Percentiles rank a stretch among this genome's conserved stretches.
phyloP scores from a whole-genome alignment of 805 yeast genomes.

The Wickerhamiella allomyrinae region DNA sequence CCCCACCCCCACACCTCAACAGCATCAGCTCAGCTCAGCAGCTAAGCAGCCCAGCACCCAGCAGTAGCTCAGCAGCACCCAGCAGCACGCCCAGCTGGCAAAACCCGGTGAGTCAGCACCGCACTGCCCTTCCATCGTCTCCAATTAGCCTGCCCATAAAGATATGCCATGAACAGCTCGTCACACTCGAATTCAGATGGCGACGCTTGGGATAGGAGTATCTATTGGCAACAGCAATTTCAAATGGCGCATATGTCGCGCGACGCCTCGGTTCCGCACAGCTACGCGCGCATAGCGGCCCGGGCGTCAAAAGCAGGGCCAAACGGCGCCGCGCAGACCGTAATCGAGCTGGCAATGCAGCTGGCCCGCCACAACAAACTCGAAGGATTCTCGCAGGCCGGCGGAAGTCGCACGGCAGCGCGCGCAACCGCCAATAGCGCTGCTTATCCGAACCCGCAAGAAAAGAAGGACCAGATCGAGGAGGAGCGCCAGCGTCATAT shows the following conservation, averaged over 20 bases:
- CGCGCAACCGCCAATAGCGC: conserved; percentile 13
- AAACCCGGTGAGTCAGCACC: no score
- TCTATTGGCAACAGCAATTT: conserved; percentile 65
- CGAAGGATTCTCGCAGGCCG: conserved; percentile 25
- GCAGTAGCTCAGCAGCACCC: no score
- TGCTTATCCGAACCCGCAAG: conserved; percentile 17
- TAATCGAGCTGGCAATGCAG: conserved; percentile 28
- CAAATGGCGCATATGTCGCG: conserved; percentile 62
- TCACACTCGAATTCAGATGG: neutral
- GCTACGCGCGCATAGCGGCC: conserved; percentile 75
- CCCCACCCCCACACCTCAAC: no score
- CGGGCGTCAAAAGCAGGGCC: conserved; percentile 29
- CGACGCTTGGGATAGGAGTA: conserved; percentile 12
- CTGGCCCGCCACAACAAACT: conserved; percentile 20
- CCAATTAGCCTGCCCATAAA: no score
- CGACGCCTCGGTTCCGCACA: conserved; percentile 54
- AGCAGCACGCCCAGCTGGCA: no score
- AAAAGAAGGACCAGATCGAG: conserved; percentile 26
- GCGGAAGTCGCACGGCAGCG: conserved; percentile 24
- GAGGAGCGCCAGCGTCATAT: conserved; percentile 28
- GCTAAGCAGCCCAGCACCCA: no score
- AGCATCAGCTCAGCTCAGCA: no score
- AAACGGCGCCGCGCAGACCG: conserved; percentile 20
- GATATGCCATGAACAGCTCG: conserved; percentile 2
- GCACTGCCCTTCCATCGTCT: neutral